Conservation (phyloP, 768 basidiomycete genomes). For the Amanita pallidorosea region DNA sequence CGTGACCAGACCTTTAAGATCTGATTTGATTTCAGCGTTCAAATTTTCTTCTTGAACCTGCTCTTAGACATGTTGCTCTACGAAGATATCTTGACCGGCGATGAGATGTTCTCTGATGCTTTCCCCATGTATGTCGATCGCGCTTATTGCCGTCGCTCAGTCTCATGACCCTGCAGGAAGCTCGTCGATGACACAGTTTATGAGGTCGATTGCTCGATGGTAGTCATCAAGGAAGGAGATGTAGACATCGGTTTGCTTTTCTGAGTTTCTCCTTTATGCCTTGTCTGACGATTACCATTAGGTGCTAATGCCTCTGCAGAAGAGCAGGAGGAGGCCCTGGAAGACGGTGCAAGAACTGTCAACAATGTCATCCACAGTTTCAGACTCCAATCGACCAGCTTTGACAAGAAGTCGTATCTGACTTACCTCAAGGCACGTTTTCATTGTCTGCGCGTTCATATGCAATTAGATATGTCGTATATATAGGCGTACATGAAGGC, state of each 20-base stretch:
- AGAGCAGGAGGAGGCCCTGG: conserved; percentile 71
- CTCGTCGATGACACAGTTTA: conserved; percentile 64
- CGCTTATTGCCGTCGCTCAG: neutral
- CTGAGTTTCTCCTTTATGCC: neutral
- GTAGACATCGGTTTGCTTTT: conserved; percentile 72
- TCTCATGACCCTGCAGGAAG: conserved; percentile 41
- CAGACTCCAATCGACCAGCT: conserved; percentile 70
- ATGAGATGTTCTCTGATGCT: conserved; percentile 94
- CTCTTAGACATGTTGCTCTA: conserved; percentile 58
- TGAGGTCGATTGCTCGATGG: conserved; percentile 76
- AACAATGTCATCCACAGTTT: conserved; percentile 92
- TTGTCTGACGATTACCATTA: conserved; percentile 17
- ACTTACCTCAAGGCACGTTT: conserved; percentile 66
- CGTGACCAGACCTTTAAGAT: conserved; percentile 23
- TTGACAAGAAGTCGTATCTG: conserved; percentile 87
- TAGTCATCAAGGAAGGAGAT: conserved; percentile 66
- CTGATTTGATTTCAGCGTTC: conserved; percentile 17
- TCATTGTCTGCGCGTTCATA: neutral
- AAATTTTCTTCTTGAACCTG: conserved; percentile 11
- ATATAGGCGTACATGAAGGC: conserved; percentile 87
- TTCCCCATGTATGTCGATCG: conserved; percentile 59
- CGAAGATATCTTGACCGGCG: conserved; percentile 57
- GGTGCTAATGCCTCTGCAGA: conserved; percentile 92
- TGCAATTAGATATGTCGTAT: neutral
- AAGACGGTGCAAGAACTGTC: conserved; percentile 63